Evolutionary conservation across 352 stramenopile species (phyloP).

Genomic region (Phytopythium cucurbitacearum): DNA sequence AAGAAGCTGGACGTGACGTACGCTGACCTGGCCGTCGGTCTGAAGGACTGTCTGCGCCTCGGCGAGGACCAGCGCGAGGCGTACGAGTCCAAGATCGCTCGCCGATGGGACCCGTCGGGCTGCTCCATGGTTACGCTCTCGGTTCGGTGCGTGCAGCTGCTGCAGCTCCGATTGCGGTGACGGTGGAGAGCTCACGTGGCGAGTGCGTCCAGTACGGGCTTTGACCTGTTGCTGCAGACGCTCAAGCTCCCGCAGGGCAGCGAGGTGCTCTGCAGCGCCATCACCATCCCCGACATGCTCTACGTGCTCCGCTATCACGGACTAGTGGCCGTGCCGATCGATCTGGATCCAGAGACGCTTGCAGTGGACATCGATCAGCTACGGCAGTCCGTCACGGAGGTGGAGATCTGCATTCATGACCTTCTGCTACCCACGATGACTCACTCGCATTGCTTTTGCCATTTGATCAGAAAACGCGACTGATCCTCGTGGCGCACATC

Average conservation of each 20-base stretch:
- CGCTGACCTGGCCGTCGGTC: constrained; percentile 48
- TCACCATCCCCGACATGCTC: constrained; percentile 87
- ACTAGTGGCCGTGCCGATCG: constrained; percentile 68
- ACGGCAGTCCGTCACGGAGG: constrained; percentile 34
- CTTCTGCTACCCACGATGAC: too few relatives aligned
- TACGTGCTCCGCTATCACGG: constrained; percentile 71
- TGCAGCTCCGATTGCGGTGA: neutral
- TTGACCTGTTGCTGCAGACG: constrained; percentile 77
- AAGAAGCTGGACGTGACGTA: constrained; percentile 85
- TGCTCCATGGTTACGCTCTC: constrained; percentile 69
- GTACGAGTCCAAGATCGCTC: constrained; percentile 42
- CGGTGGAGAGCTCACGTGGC: neutral
- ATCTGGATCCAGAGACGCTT: constrained; percentile 63
- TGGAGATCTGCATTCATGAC: constrained; percentile 9
- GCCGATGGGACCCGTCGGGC: constrained; percentile 49
- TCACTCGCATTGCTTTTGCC: too few relatives aligned
- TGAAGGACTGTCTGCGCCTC: constrained; percentile 53
- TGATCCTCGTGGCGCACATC: constrained; percentile 76
- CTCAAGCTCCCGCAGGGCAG: constrained; percentile 60
- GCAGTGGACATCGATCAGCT: constrained; percentile 48
- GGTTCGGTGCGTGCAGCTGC: constrained; percentile 36
- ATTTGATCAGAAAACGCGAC: constrained; percentile 41
- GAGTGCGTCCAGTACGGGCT: constrained; percentile 47
- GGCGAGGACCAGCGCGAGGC: constrained; percentile 50
- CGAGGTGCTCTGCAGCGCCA: constrained; percentile 75